Conservation (phyloP, 2,329 filamentous ascomycete genomes). For the Cercospora janseana region DNA sequence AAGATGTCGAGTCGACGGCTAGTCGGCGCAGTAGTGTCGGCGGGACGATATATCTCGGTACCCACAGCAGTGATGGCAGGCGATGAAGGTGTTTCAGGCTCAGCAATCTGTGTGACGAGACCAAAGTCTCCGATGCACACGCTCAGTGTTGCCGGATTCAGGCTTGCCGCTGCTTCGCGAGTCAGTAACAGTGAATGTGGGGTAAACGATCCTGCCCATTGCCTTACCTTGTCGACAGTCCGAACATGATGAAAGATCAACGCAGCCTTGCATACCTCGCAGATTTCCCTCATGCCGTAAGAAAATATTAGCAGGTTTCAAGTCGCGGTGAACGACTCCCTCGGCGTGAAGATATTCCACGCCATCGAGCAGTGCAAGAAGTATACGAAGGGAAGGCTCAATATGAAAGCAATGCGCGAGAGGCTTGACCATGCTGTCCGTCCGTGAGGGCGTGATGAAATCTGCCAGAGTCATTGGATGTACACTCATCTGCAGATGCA, state of each 20-base stretch:
- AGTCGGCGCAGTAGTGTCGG: constrained; percentile 39
- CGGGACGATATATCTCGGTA: constrained; percentile 62
- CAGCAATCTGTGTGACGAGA: constrained; percentile 57
- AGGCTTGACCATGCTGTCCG: constrained; percentile 16
- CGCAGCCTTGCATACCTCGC: constrained; percentile 39
- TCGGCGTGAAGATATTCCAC: constrained; percentile 63
- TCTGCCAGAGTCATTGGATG: constrained; percentile 62
- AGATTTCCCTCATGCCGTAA: constrained; percentile 48
- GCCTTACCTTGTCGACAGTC: constrained; percentile 40
- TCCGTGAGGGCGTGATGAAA: constrained; percentile 50
- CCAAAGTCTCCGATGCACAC: constrained; percentile 69
- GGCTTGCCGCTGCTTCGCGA: constrained; percentile 1
- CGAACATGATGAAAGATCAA: constrained; percentile 49
- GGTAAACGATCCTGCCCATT: neutral
- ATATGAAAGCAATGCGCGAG: constrained; percentile 63
- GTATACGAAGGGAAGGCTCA: constrained; percentile 55
- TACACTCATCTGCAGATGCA: constrained; percentile 68
- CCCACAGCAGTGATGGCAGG: constrained; percentile 47
- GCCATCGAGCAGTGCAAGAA: constrained; percentile 61
- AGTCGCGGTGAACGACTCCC: constrained; percentile 63
- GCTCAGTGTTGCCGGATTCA: constrained; percentile 26
- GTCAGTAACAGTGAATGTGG: neutral
- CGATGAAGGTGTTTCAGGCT: constrained; percentile 25
- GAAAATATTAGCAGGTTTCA: constrained; percentile 69
- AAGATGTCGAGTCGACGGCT: constrained; percentile 59